A percentile compares a stretch with the other conserved stretches of the same genome.
Conservation (phyloP, 164 flowering plant species). For the Dillenia turbinata region DNA sequence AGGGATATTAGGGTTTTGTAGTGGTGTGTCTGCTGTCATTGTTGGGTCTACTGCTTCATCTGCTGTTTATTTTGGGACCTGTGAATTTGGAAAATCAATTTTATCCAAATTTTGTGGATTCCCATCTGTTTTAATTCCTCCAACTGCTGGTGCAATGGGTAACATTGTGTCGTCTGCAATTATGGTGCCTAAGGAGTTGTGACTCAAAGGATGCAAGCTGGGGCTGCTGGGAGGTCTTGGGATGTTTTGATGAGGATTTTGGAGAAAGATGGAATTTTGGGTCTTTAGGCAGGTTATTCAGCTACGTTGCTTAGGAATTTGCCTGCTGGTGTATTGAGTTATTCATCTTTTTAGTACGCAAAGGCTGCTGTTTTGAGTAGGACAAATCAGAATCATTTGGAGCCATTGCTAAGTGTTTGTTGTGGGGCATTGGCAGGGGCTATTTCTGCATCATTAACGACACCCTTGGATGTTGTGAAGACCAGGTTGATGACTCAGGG, state of each 20-base stretch:
- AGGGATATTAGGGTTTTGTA: slow-evolving; percentile 82
- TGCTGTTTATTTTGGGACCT: slow-evolving; percentile 92
- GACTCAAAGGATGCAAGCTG: slow-evolving; percentile 93
- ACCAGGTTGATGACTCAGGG: slow-evolving; percentile 98
- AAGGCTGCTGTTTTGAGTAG: slow-evolving; percentile 76
- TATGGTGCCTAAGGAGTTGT: slow-evolving; percentile 97
- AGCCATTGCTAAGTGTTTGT: slow-evolving; percentile 76
- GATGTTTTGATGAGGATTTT: slow-evolving; percentile 70
- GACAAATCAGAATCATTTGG: slow-evolving; percentile 46
- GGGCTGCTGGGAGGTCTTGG: slow-evolving; percentile 86
- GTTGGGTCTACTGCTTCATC: slow-evolving; percentile 87
- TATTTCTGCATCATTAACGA: slow-evolving; percentile 80
- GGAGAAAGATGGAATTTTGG: slow-evolving; percentile 81
- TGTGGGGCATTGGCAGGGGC: slow-evolving; percentile 99
- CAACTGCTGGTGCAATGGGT: slow-evolving; percentile 97
- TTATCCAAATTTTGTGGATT: slow-evolving; percentile 45
- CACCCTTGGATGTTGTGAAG: slow-evolving; percentile 93
- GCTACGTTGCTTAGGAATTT: slow-evolving; percentile 92
- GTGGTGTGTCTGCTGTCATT: slow-evolving; percentile 89
- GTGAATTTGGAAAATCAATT: slow-evolving; percentile 91
- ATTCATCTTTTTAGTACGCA: slow-evolving; percentile 91
- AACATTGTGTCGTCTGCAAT: slow-evolving; percentile 90
- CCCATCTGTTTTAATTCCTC: slow-evolving; percentile 79
- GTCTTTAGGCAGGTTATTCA: slow-evolving; percentile 88
- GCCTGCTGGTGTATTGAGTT: slow-evolving; percentile 93